These are phyloP conservation scores for Allium cepa DNA, from an alignment of 106 monocot genomes.

Conservation along the genomic window DNA sequence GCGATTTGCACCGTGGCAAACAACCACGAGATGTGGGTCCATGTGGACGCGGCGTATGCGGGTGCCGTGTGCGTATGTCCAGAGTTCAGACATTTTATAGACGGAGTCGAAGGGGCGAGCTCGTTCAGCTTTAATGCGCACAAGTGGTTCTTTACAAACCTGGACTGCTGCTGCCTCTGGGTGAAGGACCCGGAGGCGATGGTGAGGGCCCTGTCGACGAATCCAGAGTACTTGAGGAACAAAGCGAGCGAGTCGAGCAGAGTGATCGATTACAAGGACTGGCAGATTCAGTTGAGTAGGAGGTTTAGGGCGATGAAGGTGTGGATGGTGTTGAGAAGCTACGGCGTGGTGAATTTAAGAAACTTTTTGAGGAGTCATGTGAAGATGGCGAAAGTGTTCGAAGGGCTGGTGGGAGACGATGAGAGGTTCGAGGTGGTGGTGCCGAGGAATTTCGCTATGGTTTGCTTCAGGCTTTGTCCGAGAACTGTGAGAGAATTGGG, in stretches of 20 bases:
- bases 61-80: constrained; percentile 25
- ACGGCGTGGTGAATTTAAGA: constrained; percentile 9
- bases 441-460: constrained; percentile 28
- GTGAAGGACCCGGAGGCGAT: constrained; percentile 12
- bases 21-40: constrained; percentile 17
- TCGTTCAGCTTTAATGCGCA: constrained; percentile 31
- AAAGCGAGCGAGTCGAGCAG: constrained; percentile 1
- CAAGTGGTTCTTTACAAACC: constrained; percentile 31
- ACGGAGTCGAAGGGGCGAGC: constrained; percentile 17
- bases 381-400: constrained; percentile 38
- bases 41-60: constrained; percentile 27
- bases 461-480: constrained; percentile 39
- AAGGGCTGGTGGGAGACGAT: constrained; percentile 28
- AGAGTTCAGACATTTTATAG: constrained; percentile 23
- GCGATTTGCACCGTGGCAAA: constrained; percentile 6
- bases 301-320: constrained; percentile 39
- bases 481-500: background rate
- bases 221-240: constrained; percentile 43
- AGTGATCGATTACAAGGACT: constrained; percentile 58
- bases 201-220: constrained; percentile 12
- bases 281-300: constrained; percentile 44
- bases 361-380: constrained; percentile 29
- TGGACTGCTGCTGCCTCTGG: constrained; percentile 28
- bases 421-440: constrained; percentile 54
- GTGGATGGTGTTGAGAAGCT: constrained; percentile 42